Conservation (phyloP, 2,329 filamentous ascomycete genomes). For the Xylaria sp. region DNA sequence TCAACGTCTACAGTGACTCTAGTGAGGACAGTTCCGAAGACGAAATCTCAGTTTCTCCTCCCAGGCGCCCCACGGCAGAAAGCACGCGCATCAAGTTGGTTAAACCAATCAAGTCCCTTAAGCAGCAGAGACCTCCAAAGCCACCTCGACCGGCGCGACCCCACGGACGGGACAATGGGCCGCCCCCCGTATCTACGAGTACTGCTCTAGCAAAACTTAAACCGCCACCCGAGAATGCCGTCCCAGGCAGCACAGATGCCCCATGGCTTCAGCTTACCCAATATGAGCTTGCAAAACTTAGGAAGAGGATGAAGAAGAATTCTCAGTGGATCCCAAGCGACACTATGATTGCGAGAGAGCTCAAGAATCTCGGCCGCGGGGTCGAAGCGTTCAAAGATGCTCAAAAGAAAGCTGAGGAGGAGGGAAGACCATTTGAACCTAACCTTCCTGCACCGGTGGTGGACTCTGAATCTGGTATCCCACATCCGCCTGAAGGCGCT, state of each 20-base stretch:
- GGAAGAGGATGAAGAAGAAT: slow-evolving; percentile 93
- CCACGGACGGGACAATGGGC: slow-evolving; percentile 53
- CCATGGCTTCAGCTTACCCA: slow-evolving; percentile 74
- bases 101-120: slow-evolving; percentile 60
- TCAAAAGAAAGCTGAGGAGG: slow-evolving; percentile 72
- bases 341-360: slow-evolving; percentile 84
- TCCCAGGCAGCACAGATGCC: slow-evolving; percentile 67
- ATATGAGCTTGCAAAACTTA: slow-evolving; percentile 73
- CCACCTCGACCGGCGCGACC: slow-evolving; percentile 46
- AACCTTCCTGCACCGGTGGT: slow-evolving; percentile 56
- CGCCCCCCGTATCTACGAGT: slow-evolving; percentile 57
- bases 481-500: slow-evolving; percentile 68
- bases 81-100: slow-evolving; percentile 63
- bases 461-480: slow-evolving; percentile 62
- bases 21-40: slow-evolving; percentile 65
- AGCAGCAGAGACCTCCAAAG: slow-evolving; percentile 54
- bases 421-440: slow-evolving; percentile 70
- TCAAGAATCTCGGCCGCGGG: slow-evolving; percentile 76
- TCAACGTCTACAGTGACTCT: slow-evolving; percentile 66
- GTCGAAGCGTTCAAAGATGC: slow-evolving; percentile 70
- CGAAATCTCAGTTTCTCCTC: slow-evolving; percentile 57
- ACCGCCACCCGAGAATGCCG: slow-evolving; percentile 69
- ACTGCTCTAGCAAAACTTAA: slow-evolving; percentile 57
- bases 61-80: slow-evolving; percentile 52
- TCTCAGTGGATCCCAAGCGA: slow-evolving; percentile 85